phyloP scores from a whole-genome alignment of 2,329 filamentous ascomycete genomes.

The Trichoderma sp. region DNA sequence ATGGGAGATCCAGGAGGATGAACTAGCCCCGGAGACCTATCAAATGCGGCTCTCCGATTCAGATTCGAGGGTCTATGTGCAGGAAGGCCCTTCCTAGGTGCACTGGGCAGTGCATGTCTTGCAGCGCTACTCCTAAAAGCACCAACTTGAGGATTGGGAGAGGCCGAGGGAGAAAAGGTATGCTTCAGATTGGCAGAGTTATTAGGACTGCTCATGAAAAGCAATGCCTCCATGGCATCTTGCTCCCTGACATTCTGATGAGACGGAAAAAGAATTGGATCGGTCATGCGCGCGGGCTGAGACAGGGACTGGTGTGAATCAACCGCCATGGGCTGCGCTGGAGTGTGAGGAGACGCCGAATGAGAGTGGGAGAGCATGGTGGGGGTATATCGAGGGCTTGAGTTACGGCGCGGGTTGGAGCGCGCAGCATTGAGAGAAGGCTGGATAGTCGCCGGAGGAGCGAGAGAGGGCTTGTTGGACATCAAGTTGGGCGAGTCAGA shows the following conservation, averaged over 20 bases:
- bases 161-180: conserved; percentile 49
- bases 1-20: conserved; percentile 47
- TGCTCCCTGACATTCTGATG: conserved; percentile 70
- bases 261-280: conserved; percentile 65
- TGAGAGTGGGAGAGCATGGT: conserved; percentile 53
- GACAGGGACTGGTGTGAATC: conserved; percentile 36
- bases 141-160: conserved; percentile 36
- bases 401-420: conserved; percentile 51
- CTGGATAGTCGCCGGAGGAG: conserved; percentile 58
- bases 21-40: conserved; percentile 46
- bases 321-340: conserved; percentile 41
- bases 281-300: conserved; percentile 38
- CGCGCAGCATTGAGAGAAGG: conserved; percentile 46
- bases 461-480: conserved; percentile 45
- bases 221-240: conserved; percentile 76
- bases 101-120: conserved; percentile 48
- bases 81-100: conserved; percentile 55
- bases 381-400: conserved; percentile 52
- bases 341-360: conserved; percentile 50
- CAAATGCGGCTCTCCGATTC: conserved; percentile 51
- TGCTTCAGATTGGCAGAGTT: conserved; percentile 67
- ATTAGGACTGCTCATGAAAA: conserved; percentile 80
- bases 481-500: conserved; percentile 42
- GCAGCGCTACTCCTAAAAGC: conserved; percentile 27
- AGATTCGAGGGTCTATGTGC: conserved; percentile 47